Conservation (phyloP, 306 rosid species). For the Acacia crassicarpa region DNA sequence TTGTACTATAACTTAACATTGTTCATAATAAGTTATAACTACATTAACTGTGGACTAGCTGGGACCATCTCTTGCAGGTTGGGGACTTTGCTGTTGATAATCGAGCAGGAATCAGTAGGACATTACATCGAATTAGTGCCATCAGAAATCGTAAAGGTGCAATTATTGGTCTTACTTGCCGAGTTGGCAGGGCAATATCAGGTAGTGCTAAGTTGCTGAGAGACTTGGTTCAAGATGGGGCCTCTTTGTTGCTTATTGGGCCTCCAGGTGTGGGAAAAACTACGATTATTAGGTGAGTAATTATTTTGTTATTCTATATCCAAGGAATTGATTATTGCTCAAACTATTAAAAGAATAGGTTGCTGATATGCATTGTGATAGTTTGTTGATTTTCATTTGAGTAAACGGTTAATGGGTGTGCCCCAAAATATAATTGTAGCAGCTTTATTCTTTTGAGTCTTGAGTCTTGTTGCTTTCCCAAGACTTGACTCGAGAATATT, state of each 20-base stretch:
- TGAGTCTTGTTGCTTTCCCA: too few relatives aligned
- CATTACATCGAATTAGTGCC: conserved; percentile 91
- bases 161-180: conserved; percentile 93
- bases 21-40: not conserved
- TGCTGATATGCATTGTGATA: not conserved
- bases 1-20: not conserved
- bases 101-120: conserved; percentile 96
- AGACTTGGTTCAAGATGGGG: conserved; percentile 88
- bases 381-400: conserved; percentile 15
- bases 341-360: conserved; percentile 8
- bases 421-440: not conserved
- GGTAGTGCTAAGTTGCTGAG: conserved; percentile 81
- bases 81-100: conserved; percentile 89
- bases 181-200: conserved; percentile 90
- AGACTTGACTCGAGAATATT: too few relatives aligned
- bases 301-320: conserved; percentile 1
- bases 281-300: conserved; percentile 80
- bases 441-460: not conserved
- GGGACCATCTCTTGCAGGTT: conserved; percentile 56
- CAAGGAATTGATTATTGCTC: not conserved
- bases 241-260: conserved; percentile 90
- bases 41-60: conserved; percentile 28
- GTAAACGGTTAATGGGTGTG: not conserved
- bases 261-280: conserved; percentile 99
- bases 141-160: conserved; percentile 87